Evolutionary conservation across 2,329 filamentous ascomycete species (phyloP), one percentile per base, ranked within the genome.

Genomic region (Calycina herbarum): DNA sequence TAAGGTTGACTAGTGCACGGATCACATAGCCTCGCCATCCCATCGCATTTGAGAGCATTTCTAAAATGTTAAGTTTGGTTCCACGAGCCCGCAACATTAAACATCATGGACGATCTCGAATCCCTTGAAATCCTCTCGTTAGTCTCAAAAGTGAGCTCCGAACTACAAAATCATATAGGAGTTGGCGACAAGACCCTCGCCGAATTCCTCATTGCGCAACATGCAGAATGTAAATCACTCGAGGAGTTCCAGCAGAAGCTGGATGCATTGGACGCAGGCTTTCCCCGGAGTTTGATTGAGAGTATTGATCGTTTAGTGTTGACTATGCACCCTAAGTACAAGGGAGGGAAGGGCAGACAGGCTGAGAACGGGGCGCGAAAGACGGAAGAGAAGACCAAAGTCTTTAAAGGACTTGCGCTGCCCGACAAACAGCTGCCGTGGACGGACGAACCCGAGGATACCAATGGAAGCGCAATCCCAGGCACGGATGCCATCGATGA

Each of bases 131-230:
- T 96, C 67, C 85, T 99, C 63, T 97, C 94, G 73, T 89, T 99
- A 75, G 93, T 98, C 64, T 95, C 93, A 61, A 97, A 94, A 78
- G 93, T 99, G 73, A 93, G 93, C 15, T 94, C 91, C 20, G 95
- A 99, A 79, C 84, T 99, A 62, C 90, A 96, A 74, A 99, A 99
- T 76, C 92, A 99, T 79, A 80, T 98, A 66, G 93, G 94, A 64
- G 88, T 97, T 73, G 91, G 86, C 76, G 94, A 99, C 80, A 97
- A 96, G 79, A 97, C 93, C 5, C 87, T 99, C 31, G 94, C 95
- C 72, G 95, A 99, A 79, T 99, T 97, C 76, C 88, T 99, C 74
- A 97, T 99, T 75, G 91, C 91, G 68, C 91, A 97, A 76, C 92
- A 96, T 73, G 79, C 90, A 76, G 86, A 94, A 84, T 91, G 88